phyloP scores from a whole-genome alignment of 2,329 filamentous ascomycete species.

The Zalaria sp. region DNA sequence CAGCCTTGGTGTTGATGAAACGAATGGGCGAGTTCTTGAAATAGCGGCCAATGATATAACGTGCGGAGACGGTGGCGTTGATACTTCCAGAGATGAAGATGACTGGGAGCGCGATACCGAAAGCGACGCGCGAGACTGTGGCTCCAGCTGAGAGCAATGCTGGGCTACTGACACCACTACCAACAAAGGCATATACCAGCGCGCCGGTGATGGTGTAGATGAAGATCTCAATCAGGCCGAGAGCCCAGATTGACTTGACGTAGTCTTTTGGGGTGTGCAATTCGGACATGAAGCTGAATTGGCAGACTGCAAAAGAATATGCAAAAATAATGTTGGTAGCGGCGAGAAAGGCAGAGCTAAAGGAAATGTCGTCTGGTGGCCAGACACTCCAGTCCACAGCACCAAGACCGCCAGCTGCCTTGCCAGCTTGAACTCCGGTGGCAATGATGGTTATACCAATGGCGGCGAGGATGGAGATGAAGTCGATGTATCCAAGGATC shows the following conservation, averaged over 20 bases:
- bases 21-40: slow-evolving; percentile 43
- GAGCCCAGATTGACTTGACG: slow-evolving; percentile 43
- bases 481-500: slow-evolving; percentile 22
- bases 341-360: slow-evolving; percentile 47
- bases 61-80: slow-evolving; percentile 38
- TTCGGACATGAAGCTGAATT: slow-evolving; percentile 55
- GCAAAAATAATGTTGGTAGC: slow-evolving; percentile 62
- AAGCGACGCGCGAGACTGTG: slow-evolving; percentile 48
- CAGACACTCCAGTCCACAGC: slow-evolving; percentile 20
- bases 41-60: slow-evolving; percentile 50
- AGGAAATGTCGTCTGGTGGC: slow-evolving; percentile 19
- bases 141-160: slow-evolving; percentile 49
- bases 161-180: slow-evolving; percentile 46
- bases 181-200: slow-evolving; percentile 55
- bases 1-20: slow-evolving; percentile 24
- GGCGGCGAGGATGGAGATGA: slow-evolving; percentile 19
- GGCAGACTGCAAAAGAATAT: slow-evolving; percentile 39
- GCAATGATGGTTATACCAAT: slow-evolving; percentile 22
- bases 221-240: slow-evolving; percentile 46
- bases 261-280: slow-evolving; percentile 50
- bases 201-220: slow-evolving; percentile 54
- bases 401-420: slow-evolving; percentile 14
- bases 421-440: slow-evolving; percentile 16
- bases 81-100: slow-evolving; percentile 63
- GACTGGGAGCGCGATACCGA: slow-evolving; percentile 57